A percentile compares a stretch with the other conserved stretches of the same genome.
phyloP scores from a whole-genome alignment of 352 stramenopile genomes.

The Globisporangium sylvaticum region DNA sequence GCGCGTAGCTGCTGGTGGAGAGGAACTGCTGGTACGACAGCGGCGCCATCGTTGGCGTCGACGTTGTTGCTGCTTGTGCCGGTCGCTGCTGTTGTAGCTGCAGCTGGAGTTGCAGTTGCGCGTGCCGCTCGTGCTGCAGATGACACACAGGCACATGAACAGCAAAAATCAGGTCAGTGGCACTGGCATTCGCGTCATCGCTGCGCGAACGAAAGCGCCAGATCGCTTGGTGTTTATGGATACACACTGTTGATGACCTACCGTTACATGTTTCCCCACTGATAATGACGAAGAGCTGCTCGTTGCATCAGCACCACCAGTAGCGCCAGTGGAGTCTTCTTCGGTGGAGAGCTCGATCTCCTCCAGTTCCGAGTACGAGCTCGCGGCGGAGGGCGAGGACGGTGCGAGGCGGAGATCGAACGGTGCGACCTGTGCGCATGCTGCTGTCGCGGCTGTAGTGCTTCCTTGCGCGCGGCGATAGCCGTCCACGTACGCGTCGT shows the following conservation, averaged over 20 bases:
- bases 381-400: slow-evolving; percentile 13
- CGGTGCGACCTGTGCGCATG: not conserved
- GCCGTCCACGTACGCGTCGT: slow-evolving; percentile 31
- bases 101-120: not conserved
- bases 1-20: slow-evolving; percentile 50
- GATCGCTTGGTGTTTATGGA: not conserved
- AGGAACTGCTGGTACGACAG: slow-evolving; percentile 46
- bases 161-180: not conserved
- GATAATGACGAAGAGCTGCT: not conserved
- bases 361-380: slow-evolving; percentile 8
- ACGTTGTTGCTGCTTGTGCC: not conserved
- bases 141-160: not conserved
- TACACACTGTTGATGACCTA: not conserved
- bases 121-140: not conserved
- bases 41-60: slow-evolving; percentile 14
- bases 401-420: slow-evolving; percentile 1
- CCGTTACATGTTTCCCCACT: not conserved
- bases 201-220: not conserved
- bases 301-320: not conserved
- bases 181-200: not conserved
- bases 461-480: slow-evolving; percentile 18
- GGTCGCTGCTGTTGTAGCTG: slow-evolving; percentile 8
- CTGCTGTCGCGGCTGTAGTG: not conserved
- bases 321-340: not conserved
- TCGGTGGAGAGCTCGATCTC: slow-evolving; percentile 9